Conservation (phyloP, 495 filamentous ascomycete species). For the Penicillium canariense region DNA sequence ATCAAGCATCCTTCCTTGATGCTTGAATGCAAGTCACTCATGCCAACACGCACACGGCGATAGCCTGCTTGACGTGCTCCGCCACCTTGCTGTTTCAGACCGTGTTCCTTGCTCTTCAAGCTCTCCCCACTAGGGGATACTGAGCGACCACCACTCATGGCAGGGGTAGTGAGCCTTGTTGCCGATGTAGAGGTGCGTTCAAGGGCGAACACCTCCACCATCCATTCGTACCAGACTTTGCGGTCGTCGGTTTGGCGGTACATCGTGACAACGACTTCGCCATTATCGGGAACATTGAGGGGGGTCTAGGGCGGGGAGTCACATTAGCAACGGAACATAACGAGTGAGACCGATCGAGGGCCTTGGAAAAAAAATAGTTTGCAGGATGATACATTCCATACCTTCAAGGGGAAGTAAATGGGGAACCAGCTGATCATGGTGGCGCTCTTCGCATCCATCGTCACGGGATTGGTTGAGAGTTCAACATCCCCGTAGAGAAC, state of each 20-base stretch:
- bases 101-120: constrained; percentile 23
- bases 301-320: constrained; percentile 58
- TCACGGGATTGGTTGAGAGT: constrained; percentile 88
- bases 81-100: neutral
- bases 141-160: constrained; percentile 35
- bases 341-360: neutral
- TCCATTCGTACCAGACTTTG: constrained; percentile 99
- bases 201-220: constrained; percentile 77
- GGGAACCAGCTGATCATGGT: constrained; percentile 99
- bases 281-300: constrained; percentile 79
- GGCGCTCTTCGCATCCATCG: constrained; percentile 86
- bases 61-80: constrained; percentile 47
- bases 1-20: constrained; percentile 90
- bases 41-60: constrained; percentile 69
- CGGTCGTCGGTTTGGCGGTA: constrained; percentile 92
- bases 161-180: constrained; percentile 22
- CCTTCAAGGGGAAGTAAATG: constrained; percentile 96
- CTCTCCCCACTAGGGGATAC: constrained; percentile 32
- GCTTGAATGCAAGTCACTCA: constrained; percentile 84
- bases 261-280: constrained; percentile 85
- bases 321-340: neutral
- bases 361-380: no score
- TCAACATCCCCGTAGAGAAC: constrained; percentile 82
- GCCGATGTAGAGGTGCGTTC: constrained; percentile 25
- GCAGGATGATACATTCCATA: constrained; percentile 31